Evolutionary conservation across 495 filamentous ascomycete species (phyloP).

Genomic region (Hyaloscypha bicolor): DNA sequence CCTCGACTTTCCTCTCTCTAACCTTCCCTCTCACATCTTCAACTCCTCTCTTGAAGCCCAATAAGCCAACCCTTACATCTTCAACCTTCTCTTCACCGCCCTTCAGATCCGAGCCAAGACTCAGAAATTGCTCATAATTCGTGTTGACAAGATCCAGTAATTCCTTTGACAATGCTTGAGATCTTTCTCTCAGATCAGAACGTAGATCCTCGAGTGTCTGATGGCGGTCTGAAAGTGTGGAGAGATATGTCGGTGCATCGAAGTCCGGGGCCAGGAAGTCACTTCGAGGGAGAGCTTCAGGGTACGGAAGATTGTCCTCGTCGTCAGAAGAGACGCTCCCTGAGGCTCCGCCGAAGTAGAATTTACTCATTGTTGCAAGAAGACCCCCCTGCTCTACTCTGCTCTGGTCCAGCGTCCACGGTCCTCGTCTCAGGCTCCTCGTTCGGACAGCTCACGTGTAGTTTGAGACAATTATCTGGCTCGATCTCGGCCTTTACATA

Average conservation of each 20-base stretch:
- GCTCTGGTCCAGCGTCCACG: background rate
- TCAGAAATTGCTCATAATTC: constrained; percentile 89
- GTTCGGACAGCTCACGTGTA: constrained; percentile 6
- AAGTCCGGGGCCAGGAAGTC: constrained; percentile 82
- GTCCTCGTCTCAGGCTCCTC: background rate
- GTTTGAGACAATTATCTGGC: background rate
- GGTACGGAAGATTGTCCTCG: constrained; percentile 76
- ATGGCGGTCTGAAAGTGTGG: constrained; percentile 79
- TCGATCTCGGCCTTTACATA: background rate
- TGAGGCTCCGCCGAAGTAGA: constrained; percentile 53
- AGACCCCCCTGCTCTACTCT: background rate
- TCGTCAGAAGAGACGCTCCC: constrained; percentile 53
- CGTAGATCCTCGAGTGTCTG: constrained; percentile 96
- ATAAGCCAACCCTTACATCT: constrained; percentile 82
- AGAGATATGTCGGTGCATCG: constrained; percentile 79
- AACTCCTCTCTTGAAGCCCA: constrained; percentile 83
- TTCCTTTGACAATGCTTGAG: constrained; percentile 75
- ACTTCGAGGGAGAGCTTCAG: constrained; percentile 72
- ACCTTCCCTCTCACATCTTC: constrained; percentile 53
- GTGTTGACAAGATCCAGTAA: constrained; percentile 91
- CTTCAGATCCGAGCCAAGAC: constrained; percentile 75
- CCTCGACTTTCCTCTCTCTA: constrained; percentile 47
- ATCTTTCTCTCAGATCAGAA: constrained; percentile 76
- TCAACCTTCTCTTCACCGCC: constrained; percentile 92
- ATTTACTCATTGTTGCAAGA: constrained; percentile 28